A percentile compares a stretch with the other conserved stretches of the same genome.
Conservation (phyloP, 306 rosid species). For the Geum urbanum region DNA sequence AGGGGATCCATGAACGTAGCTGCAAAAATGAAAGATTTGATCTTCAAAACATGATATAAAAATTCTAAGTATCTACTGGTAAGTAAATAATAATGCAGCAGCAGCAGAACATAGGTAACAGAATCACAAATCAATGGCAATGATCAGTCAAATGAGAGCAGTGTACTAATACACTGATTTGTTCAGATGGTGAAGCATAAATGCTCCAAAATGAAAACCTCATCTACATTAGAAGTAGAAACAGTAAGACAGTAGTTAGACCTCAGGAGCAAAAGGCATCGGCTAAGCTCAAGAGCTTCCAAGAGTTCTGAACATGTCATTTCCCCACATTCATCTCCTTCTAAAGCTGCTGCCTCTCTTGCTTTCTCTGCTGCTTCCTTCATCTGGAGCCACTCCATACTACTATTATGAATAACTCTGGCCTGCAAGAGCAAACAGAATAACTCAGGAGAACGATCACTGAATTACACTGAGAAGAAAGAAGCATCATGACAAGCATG, state of each 20-base stretch:
- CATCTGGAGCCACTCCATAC: conserved; percentile 84
- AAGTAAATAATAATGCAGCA: background rate
- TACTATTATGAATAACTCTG: conserved; percentile 77
- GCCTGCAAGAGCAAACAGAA: conserved; percentile 49
- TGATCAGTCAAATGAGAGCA: background rate
- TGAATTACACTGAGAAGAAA: background rate
- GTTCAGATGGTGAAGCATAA: conserved; percentile 13
- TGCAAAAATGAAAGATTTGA: conserved; percentile 37
- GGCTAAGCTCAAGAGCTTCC: conserved; percentile 98
- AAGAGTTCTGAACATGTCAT: conserved; percentile 85
- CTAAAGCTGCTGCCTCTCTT: conserved; percentile 59
- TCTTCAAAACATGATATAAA: conserved; percentile 19
- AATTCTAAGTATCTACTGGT: conserved; percentile 17
- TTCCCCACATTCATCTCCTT: conserved; percentile 73
- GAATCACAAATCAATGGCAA: background rate
- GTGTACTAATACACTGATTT: background rate
- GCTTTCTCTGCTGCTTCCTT: conserved; percentile 91
- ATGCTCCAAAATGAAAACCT: conserved; percentile 16
- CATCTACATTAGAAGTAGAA: conserved; percentile 10
- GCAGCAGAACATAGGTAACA: background rate
- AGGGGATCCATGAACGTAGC: conserved; percentile 94
- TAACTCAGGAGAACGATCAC: background rate
- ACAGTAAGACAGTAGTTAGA: conserved; percentile 23
- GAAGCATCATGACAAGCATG: conserved; percentile 21
- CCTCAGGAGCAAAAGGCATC: conserved; percentile 87